phyloP scores from a whole-genome alignment of 2,329 filamentous ascomycete species.

The Aspergillus ruber region DNA sequence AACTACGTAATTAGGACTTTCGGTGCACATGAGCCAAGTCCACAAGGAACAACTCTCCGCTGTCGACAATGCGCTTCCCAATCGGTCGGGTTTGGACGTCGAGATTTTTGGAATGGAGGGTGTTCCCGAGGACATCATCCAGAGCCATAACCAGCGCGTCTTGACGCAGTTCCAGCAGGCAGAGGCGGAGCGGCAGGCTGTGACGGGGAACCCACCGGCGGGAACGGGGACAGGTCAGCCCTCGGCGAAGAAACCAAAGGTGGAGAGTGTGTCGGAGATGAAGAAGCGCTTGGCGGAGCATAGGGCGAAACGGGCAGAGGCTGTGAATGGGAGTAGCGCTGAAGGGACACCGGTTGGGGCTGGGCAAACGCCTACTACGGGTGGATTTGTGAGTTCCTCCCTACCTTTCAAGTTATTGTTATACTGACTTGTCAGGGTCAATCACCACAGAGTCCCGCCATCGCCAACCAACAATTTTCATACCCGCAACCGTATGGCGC shows the following conservation, averaged over 20 bases:
- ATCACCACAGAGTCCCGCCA: slow-evolving; percentile 37
- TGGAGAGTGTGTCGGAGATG: slow-evolving; percentile 69
- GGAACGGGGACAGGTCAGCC: slow-evolving; percentile 46
- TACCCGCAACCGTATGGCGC: slow-evolving; percentile 39
- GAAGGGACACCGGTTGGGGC: slow-evolving; percentile 51
- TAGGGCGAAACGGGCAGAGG: slow-evolving; percentile 60
- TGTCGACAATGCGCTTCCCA: slow-evolving; percentile 88
- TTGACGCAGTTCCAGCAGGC: slow-evolving; percentile 78
- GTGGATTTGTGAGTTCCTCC: slow-evolving; percentile 52
- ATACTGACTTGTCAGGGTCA: slow-evolving; percentile 25
- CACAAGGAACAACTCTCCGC: slow-evolving; percentile 86
- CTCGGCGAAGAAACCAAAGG: slow-evolving; percentile 58
- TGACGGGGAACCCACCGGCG: slow-evolving; percentile 76
- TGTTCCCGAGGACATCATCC: slow-evolving; percentile 76
- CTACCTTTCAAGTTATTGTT: slow-evolving; percentile 1
- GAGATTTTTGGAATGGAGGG: slow-evolving; percentile 99
- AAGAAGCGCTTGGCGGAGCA: slow-evolving; percentile 75
- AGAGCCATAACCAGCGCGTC: slow-evolving; percentile 80
- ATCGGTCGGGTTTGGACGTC: slow-evolving; percentile 76
- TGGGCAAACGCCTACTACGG: slow-evolving; percentile 44
- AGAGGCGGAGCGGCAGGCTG: slow-evolving; percentile 72
- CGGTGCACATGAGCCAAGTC: slow-evolving; percentile 96
- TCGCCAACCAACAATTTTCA: slow-evolving; percentile 27
- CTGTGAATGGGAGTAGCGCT: slow-evolving; percentile 52
- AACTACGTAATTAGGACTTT: slow-evolving; percentile 58